phyloP scores from a whole-genome alignment of 306 rosid genomes.

The Dalbergia cultrata region DNA sequence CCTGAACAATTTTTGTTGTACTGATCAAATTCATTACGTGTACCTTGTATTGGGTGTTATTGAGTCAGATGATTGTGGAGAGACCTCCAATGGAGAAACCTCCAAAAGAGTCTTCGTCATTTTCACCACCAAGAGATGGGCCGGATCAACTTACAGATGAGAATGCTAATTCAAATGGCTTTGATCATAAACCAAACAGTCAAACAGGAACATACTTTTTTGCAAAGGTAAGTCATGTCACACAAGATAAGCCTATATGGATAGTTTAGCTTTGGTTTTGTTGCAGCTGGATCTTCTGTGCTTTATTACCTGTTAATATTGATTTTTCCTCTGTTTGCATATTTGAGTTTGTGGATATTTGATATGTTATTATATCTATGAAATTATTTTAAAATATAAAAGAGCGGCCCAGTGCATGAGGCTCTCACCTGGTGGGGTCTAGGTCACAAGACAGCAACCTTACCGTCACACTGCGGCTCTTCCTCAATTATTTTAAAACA shows the following conservation, averaged over 20 bases:
- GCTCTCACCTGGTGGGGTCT: no score
- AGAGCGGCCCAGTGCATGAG: no score
- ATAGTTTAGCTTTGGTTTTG: neutral
- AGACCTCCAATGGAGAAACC: conserved; percentile 63
- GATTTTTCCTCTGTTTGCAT: conserved; percentile 5
- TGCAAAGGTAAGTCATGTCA: conserved; percentile 69
- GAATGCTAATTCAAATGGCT: conserved; percentile 56
- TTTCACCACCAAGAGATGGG: conserved; percentile 54
- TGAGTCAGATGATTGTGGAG: conserved; percentile 70
- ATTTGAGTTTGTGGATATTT: conserved; percentile 6
- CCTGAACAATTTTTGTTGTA: conserved; percentile 1
- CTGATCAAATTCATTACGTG: conserved; percentile 37
- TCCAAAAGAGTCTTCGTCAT: conserved; percentile 57
- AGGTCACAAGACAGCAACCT: no score
- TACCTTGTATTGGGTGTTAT: conserved; percentile 43
- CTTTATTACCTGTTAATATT: conserved; percentile 1
- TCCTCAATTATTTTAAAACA: conserved; percentile 5
- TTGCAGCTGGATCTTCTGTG: conserved; percentile 29
- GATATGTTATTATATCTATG: conserved; percentile 16
- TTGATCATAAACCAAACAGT: conserved; percentile 50
- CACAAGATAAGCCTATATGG: no score
- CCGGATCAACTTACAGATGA: conserved; percentile 49
- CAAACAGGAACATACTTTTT: conserved; percentile 59
- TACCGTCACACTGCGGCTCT: no score
- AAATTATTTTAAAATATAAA: conserved; percentile 18